Base-by-base conservation (phyloP, 139 green algal genomes). In the Trebouxia sp. region DNA sequence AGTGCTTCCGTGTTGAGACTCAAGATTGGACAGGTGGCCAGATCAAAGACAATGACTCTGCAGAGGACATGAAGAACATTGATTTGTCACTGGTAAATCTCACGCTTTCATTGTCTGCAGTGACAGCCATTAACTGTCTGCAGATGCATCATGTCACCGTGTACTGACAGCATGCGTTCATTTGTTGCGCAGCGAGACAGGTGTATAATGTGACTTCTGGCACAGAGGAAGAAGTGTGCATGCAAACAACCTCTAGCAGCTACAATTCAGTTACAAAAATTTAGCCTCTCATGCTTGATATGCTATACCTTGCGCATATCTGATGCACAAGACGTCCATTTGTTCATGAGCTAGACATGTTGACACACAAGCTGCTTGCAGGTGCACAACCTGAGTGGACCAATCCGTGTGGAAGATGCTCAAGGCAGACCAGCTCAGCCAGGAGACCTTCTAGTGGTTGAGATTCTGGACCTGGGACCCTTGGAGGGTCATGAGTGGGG, bases 1-100 rank as follows among this genome's bases (percentile, higher is more conserved):
- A 92, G 10, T 50, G 93, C 17, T 95, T 95, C 76, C 84, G 89
- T 0, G 85, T 95, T 10, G 90, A 95, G 81, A 90, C 85, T 26
- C 80, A 94, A 5, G 92, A 95, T 74, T 95, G 91, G 91, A 91
- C 88, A 24, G 80, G 76, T 48, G 83, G 83, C 30, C 91, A 94
- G 84, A 93, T 94, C 62, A 85, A 80, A 30, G 85, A 95, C 58
- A 70, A 93, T 65, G 92, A 95, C 86, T 90, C 82, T 43, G 88
- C 92, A 0, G 87, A 95, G 58, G 92, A 95, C 72, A 85, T 95
- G 78, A 94, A 94, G 75, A 83, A 82, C 5, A 83, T 93, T 17
- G 87, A 92, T 48, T 67, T 92, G 10, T 83, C 84, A 24, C 56
- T 74, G 56, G 83, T 86, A 48, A 26, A n/a, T n/a, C n/a, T n/a